These are phyloP conservation scores for Penicillium sp. DNA, from an alignment of 2,329 filamentous ascomycete genomes.

Conservation along the genomic window DNA sequence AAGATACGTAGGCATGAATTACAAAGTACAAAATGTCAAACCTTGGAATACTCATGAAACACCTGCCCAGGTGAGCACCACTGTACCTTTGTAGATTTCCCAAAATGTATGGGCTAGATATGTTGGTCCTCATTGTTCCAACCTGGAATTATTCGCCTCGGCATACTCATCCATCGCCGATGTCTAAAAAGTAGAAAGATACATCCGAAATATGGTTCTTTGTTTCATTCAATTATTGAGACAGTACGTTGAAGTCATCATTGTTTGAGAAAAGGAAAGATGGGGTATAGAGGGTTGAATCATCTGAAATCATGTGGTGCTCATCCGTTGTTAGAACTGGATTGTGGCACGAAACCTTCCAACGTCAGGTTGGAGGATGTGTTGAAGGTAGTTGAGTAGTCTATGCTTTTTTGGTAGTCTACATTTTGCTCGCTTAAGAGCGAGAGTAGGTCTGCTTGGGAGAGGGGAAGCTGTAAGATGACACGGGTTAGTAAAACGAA, in stretches of 20 bases:
- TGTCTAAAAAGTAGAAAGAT: not conserved
- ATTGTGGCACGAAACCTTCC: slow-evolving; percentile 19
- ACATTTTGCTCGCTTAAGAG: slow-evolving; percentile 22
- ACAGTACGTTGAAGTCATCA: slow-evolving; percentile 32
- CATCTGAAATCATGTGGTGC: slow-evolving; percentile 30
- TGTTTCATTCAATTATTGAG: slow-evolving; percentile 9
- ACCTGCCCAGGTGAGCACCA: no score
- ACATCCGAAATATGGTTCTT: not conserved
- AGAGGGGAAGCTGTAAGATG: slow-evolving; percentile 67
- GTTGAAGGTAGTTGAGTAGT: slow-evolving; percentile 25
- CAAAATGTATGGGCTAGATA: no score
- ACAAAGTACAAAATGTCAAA: no score
- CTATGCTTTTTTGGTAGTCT: slow-evolving; percentile 17
- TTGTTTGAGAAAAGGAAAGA: slow-evolving; percentile 23
- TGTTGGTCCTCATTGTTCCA: no score
- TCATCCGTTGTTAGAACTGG: slow-evolving; percentile 16
- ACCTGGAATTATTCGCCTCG: no score
- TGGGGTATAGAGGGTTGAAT: slow-evolving; percentile 48
- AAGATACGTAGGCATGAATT: no score
- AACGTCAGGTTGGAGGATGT: slow-evolving; percentile 16
- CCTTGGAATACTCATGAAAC: no score
- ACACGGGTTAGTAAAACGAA: slow-evolving; percentile 19
- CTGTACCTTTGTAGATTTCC: no score
- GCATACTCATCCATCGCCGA: no score
- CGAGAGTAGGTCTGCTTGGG: slow-evolving; percentile 74